Conservation (phyloP, 2,329 filamentous ascomycete species). For the Fusarium siculi region DNA sequence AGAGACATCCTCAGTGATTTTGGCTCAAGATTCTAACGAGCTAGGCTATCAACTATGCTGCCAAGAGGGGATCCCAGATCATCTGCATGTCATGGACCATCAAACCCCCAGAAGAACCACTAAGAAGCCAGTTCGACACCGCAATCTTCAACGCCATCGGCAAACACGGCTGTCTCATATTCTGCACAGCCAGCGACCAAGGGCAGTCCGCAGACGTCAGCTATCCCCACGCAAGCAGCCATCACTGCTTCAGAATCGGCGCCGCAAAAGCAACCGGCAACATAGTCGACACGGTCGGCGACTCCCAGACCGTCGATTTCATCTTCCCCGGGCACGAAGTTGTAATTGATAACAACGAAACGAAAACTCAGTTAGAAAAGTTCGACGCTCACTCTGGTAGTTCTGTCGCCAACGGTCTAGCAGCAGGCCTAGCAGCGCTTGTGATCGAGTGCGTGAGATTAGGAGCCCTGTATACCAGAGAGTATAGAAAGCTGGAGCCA, state of each 20-base stretch:
- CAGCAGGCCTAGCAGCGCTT: conserved; percentile 1
- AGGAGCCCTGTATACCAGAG: conserved; percentile 1
- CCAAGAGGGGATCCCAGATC: neutral
- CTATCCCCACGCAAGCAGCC: conserved; percentile 9
- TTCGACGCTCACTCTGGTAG: conserved; percentile 6
- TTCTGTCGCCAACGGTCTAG: conserved; percentile 5
- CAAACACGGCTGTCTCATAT: neutral
- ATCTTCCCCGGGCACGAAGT: neutral
- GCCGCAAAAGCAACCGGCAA: conserved; percentile 15
- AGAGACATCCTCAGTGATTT: neutral
- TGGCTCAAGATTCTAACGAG: rapidly evolving
- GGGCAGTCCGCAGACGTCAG: conserved; percentile 7
- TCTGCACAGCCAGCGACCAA: neutral
- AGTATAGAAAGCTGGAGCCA: neutral
- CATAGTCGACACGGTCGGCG: conserved; percentile 5
- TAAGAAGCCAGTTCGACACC: neutral
- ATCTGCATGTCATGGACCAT: conserved; percentile 1
- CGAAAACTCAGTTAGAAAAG: neutral
- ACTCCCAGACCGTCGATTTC: neutral
- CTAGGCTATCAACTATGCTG: neutral
- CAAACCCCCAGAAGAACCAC: neutral
- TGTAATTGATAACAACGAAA: neutral
- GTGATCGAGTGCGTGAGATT: neutral
- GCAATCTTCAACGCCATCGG: neutral
- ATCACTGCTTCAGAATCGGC: conserved; percentile 15